phyloP scores from a whole-genome alignment of 139 green algal species.

The Auxenochlorella protothecoides region DNA sequence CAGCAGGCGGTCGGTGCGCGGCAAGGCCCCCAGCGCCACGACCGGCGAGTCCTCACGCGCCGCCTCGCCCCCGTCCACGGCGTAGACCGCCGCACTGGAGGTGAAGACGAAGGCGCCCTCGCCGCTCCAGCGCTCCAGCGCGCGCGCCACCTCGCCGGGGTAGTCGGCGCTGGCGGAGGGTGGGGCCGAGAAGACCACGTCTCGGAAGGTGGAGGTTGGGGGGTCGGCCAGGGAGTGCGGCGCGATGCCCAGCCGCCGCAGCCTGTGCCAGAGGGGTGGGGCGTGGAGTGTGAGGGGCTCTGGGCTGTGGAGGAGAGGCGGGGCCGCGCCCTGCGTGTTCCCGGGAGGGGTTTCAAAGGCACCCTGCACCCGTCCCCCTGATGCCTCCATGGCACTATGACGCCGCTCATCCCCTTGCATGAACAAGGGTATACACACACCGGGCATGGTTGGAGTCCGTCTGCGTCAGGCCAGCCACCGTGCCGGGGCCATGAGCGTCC shows the following conservation, averaged over 20 bases:
- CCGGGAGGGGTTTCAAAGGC: neutral
- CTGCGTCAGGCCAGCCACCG: slow-evolving; percentile 86
- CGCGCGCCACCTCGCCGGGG: slow-evolving; percentile 48
- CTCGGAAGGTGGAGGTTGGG: slow-evolving; percentile 46
- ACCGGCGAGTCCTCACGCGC: slow-evolving; percentile 53
- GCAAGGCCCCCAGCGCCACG: slow-evolving; percentile 38
- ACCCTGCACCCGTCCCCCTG: too few species aligned
- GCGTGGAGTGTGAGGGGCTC: too few species aligned
- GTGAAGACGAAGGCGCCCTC: slow-evolving; percentile 86
- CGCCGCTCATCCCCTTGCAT: neutral
- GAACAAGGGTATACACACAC: slow-evolving; percentile 13
- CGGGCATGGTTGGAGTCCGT: slow-evolving; percentile 64
- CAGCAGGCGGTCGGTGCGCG: slow-evolving; percentile 67
- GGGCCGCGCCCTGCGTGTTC: neutral
- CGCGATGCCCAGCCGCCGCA: slow-evolving; percentile 59
- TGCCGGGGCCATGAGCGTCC: slow-evolving; percentile 38
- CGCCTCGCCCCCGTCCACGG: slow-evolving; percentile 47
- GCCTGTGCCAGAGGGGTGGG: slow-evolving; percentile 24
- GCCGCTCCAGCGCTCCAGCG: slow-evolving; percentile 69
- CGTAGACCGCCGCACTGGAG: slow-evolving; percentile 67
- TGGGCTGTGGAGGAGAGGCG: neutral
- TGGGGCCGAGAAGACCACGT: slow-evolving; percentile 83
- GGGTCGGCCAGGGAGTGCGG: slow-evolving; percentile 35
- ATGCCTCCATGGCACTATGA: too few species aligned
- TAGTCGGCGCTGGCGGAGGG: slow-evolving; percentile 85